Percentiles rank a stretch among this genome's conserved stretches.
Evolutionary conservation across 2,329 filamentous ascomycete species (phyloP).

Genomic region (Iodosphaeria phyllophila): DNA sequence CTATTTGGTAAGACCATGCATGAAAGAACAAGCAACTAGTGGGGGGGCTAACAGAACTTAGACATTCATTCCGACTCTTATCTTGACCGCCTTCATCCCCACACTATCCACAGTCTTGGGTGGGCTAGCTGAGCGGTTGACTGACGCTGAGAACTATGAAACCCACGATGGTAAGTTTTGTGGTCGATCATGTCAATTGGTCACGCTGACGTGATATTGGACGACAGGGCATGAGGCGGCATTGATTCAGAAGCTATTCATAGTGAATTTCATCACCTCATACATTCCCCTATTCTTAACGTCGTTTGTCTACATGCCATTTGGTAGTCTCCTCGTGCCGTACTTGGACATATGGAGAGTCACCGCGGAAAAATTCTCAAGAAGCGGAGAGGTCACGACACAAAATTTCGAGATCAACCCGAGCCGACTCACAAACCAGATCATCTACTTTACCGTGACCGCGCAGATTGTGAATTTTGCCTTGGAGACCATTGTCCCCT

Average conservation of each 20-base stretch:
- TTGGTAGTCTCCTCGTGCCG: slow-evolving; percentile 66
- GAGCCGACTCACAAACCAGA: slow-evolving; percentile 66
- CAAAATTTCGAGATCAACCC: slow-evolving; percentile 66
- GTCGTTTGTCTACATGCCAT: slow-evolving; percentile 86
- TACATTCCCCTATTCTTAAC: slow-evolving; percentile 87
- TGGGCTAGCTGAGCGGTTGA: slow-evolving; percentile 56
- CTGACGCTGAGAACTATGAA: slow-evolving; percentile 78
- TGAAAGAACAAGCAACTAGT: not conserved
- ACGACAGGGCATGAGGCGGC: slow-evolving; percentile 56
- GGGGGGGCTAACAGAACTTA: slow-evolving; percentile 15
- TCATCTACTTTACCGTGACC: slow-evolving; percentile 91
- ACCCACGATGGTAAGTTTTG: slow-evolving; percentile 46
- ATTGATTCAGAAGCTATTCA: slow-evolving; percentile 81
- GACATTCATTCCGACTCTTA: slow-evolving; percentile 74
- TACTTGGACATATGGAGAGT: slow-evolving; percentile 68
- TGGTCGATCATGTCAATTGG: not conserved
- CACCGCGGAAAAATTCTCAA: slow-evolving; percentile 55
- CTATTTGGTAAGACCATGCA: not conserved
- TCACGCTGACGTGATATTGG: slow-evolving; percentile 6
- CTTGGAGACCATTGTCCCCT: slow-evolving; percentile 72
- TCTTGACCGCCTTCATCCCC: slow-evolving; percentile 69
- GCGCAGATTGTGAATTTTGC: slow-evolving; percentile 78
- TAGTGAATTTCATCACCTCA: slow-evolving; percentile 91
- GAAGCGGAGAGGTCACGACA: slow-evolving; percentile 50
- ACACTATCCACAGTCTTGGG: slow-evolving; percentile 61